Percentiles rank a stretch among this genome's conserved stretches.
Evolutionary conservation across 177 flowering plant species (phyloP).

Genomic region (Vitis hybrid): DNA sequence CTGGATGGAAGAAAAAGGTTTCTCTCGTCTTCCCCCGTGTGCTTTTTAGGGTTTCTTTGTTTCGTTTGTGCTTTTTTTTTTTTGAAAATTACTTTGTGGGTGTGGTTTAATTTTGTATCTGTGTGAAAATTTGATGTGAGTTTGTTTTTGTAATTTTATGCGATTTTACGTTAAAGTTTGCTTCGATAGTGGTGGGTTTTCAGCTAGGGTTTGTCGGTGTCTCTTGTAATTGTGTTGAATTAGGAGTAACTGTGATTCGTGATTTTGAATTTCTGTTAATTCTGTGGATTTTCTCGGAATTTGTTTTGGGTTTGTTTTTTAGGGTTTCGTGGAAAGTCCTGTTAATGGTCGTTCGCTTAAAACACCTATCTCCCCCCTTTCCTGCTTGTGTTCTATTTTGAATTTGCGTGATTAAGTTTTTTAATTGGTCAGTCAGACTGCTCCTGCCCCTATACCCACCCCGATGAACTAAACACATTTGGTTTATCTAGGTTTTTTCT

Average conservation of each 20-base stretch:
- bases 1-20: constrained; percentile 40
- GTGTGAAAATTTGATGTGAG: not conserved
- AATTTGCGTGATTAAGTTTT: too few species aligned
- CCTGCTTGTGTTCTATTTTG: too few species aligned
- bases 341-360: too few species aligned
- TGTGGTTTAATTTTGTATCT: not conserved
- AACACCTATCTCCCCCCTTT: too few species aligned
- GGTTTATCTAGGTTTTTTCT: too few species aligned
- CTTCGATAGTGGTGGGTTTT: not conserved
- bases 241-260: not conserved
- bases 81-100: not conserved
- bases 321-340: too few species aligned
- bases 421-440: too few species aligned
- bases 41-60: constrained; percentile 3
- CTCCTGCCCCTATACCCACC: too few species aligned
- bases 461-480: too few species aligned
- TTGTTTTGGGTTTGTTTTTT: too few species aligned
- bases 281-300: too few species aligned
- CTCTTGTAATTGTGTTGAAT: not conserved
- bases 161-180: constrained; percentile 2
- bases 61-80: not conserved
- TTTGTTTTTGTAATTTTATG: constrained; percentile 1
- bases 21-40: not conserved
- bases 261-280: not conserved
- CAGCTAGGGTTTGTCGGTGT: constrained; percentile 6